Percentiles rank a stretch among this genome's conserved stretches.
Conservation (phyloP, 441 rosid genomes). For the Gossypium aridum region DNA sequence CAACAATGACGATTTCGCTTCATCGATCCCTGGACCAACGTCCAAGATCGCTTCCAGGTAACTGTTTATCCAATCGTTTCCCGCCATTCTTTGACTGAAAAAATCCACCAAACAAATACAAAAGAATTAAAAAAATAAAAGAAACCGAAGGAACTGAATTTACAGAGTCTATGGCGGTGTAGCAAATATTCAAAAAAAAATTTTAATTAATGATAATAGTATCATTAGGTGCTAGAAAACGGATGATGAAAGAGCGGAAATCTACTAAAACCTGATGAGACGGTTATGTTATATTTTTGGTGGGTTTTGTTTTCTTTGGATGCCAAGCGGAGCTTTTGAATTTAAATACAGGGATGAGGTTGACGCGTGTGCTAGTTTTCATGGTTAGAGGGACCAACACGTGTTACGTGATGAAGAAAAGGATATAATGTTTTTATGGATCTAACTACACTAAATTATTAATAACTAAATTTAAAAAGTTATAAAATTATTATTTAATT, state of each 20-base stretch:
- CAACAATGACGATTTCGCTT: slow-evolving; percentile 41
- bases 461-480: too few relatives aligned
- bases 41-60: slow-evolving; percentile 43
- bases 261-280: background rate
- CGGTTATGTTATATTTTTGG: background rate
- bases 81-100: slow-evolving; percentile 50
- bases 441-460: too few relatives aligned
- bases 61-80: slow-evolving; percentile 65
- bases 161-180: background rate
- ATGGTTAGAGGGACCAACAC: background rate
- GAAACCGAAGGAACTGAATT: background rate
- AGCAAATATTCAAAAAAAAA: background rate
- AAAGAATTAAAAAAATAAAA: background rate
- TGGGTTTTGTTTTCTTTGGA: background rate
- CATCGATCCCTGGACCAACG: slow-evolving; percentile 12
- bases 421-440: background rate
- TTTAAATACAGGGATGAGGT: background rate
- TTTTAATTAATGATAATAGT: background rate
- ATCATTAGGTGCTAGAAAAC: background rate
- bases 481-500: too few relatives aligned
- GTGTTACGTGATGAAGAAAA: background rate
- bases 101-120: background rate
- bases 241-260: background rate
- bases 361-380: background rate
- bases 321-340: background rate